A percentile compares a stretch with the other conserved stretches of the same genome.
Conservation (phyloP, 495 filamentous ascomycete species). For the Penicillium bialowiezense region DNA sequence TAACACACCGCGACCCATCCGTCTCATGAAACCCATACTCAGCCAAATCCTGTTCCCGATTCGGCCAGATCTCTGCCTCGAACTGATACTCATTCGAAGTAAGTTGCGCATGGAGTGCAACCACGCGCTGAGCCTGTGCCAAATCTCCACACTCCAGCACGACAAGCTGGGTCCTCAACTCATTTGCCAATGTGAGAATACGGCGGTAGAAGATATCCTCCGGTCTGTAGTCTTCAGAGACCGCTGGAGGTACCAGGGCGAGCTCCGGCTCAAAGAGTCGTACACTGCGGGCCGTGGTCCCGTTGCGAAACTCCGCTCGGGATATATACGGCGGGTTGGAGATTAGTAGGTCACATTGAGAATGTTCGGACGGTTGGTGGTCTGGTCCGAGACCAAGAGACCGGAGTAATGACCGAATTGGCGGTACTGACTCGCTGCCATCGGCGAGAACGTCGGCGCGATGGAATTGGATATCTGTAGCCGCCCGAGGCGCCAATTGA, state of each 20-base stretch:
- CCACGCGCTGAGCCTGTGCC: conserved; percentile 33
- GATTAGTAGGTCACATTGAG: conserved; percentile 65
- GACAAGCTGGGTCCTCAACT: conserved; percentile 21
- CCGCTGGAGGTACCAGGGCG: conserved; percentile 66
- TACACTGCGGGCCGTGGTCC: conserved; percentile 67
- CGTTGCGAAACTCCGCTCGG: conserved; percentile 45
- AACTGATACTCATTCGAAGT: neutral
- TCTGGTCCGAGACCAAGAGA: neutral
- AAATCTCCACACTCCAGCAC: conserved; percentile 41
- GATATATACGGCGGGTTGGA: conserved; percentile 95
- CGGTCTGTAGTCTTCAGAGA: neutral
- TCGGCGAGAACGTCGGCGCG: conserved; percentile 52
- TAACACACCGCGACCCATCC: conserved; percentile 25
- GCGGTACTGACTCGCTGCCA: conserved; percentile 7
- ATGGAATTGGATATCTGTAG: conserved; percentile 46
- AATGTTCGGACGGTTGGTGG: neutral
- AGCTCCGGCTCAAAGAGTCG: conserved; percentile 73
- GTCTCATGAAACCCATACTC: conserved; percentile 20
- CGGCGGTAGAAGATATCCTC: conserved; percentile 43
- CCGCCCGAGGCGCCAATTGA: conserved; percentile 26
- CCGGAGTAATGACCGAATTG: conserved; percentile 7
- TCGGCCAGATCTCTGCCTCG: conserved; percentile 19
- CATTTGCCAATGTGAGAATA: conserved; percentile 24
- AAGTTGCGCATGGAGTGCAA: conserved; percentile 15
- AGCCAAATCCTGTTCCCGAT: conserved; percentile 10